Base-by-base conservation (phyloP, 2,329 filamentous ascomycete species). In the Lasiodiplodia gonubiensis region DNA sequence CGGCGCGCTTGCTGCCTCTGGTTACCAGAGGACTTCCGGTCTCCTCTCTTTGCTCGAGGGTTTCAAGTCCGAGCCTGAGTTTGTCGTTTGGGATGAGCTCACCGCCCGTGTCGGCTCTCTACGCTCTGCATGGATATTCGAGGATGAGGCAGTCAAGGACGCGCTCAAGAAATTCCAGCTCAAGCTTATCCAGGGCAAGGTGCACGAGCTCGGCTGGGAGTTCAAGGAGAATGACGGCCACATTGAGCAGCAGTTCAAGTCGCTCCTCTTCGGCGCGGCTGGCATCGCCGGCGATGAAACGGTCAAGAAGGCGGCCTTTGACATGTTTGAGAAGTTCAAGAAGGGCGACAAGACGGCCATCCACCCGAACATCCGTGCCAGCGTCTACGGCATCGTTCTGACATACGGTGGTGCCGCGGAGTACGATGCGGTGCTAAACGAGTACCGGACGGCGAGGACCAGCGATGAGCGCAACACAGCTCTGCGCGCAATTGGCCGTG, bases 51-150 rank as follows among this genome's bases (percentile, higher is more conserved):
- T 98, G 16, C 85, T 98, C 66, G 92, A 96, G 78, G 90, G 91
- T 60, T 95, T 98, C 76, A 88, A 90, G 74, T 83, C 81, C 69
- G 94, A 98, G 81, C 84, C 89, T 0, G 92, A 97, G 74, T 97
- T 93, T 71, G 92, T 97, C 48, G 94, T 98, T 3, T 98, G 94
- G 94, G 93, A 92, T 72, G 94, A 97, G 79, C 92, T 98, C 68
- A 86, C 93, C 60, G 86, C 90, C 54, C 90, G 93, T 55, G 86
- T 97, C 68, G 88, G 87, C 27, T 86, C 89, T n/a, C 86, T 98
- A 42, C 91, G 94, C 72, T 87, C 87, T 64, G 92, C 94, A 8
- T 98, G 94, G 94, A 84, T 94, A 57, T 96, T 96, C 71, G 93
- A 97, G 78, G 91, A 96, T 68, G 80, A 90, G 69, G 84, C 88